Evolutionary conservation across 148 eudicot genomes (phyloP).

Genomic region (Silene uniflora): DNA sequence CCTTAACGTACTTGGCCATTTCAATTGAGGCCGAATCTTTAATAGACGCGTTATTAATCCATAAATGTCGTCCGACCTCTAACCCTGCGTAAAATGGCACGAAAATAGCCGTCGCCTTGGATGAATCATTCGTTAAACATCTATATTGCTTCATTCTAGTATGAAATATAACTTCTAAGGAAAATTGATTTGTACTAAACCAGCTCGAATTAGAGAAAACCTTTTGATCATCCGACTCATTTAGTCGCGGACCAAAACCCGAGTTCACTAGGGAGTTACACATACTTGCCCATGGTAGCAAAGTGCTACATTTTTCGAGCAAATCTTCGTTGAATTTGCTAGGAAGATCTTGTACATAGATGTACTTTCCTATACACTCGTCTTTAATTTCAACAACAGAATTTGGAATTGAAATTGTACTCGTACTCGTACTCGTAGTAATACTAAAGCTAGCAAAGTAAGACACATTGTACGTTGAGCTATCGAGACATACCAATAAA

Average conservation of each 20-base stretch:
- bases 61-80: slow-evolving; percentile 48
- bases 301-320: slow-evolving; percentile 35
- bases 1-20: slow-evolving; percentile 36
- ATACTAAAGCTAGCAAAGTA: neutral
- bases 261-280: slow-evolving; percentile 43
- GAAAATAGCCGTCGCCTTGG: slow-evolving; percentile 51
- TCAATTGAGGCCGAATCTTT: slow-evolving; percentile 41
- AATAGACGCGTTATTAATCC: slow-evolving; percentile 20
- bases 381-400: neutral
- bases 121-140: slow-evolving; percentile 59
- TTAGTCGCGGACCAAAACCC: slow-evolving; percentile 50
- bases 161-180: slow-evolving; percentile 57
- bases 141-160: slow-evolving; percentile 55
- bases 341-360: slow-evolving; percentile 56
- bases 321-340: slow-evolving; percentile 40
- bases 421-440: neutral
- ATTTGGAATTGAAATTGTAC: neutral
- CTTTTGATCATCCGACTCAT: slow-evolving; percentile 8
- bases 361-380: slow-evolving; percentile 49
- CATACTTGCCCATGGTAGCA: slow-evolving; percentile 48
- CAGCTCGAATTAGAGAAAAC: slow-evolving; percentile 27
- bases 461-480: neutral
- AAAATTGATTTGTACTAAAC: slow-evolving; percentile 55
- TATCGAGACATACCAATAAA: neutral
- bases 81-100: slow-evolving; percentile 71